These are phyloP conservation scores for Sanghuangporus weigelae DNA, from an alignment of 1,284 basidiomycete genomes.

Conservation along the genomic window DNA sequence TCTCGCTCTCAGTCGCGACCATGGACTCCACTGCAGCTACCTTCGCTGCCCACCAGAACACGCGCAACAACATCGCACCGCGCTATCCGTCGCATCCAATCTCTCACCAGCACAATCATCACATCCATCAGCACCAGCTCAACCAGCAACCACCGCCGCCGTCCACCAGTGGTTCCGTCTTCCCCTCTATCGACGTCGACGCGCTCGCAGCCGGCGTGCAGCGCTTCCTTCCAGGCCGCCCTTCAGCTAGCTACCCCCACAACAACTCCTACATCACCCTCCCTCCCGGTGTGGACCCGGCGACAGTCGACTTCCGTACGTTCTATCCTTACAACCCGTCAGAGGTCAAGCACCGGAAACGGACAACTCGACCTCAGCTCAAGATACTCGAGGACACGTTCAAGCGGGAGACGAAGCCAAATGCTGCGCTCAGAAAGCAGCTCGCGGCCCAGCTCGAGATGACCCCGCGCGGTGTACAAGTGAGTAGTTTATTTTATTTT, in stretches of 20 bases:
- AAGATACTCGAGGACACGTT: constrained; percentile 85
- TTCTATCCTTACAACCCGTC: constrained; percentile 83
- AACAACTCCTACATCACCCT: constrained; percentile 40
- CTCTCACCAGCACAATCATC: background rate
- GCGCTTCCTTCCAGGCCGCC: constrained; percentile 8
- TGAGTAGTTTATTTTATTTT: constrained; percentile 36
- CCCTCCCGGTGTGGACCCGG: constrained; percentile 54
- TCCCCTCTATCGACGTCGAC: constrained; percentile 13
- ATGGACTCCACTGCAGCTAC: constrained; percentile 3
- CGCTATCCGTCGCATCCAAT: background rate
- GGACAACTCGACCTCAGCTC: constrained; percentile 80
- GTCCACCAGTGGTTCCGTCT: background rate
- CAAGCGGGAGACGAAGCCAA: constrained; percentile 84
- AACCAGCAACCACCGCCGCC: background rate
- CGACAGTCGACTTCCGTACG: constrained; percentile 57
- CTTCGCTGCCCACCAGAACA: constrained; percentile 1
- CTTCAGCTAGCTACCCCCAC: constrained; percentile 1
- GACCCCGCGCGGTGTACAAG: constrained; percentile 90
- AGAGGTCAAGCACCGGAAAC: constrained; percentile 86
- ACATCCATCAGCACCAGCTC: constrained; percentile 10
- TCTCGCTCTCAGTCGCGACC: background rate
- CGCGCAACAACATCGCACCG: background rate
- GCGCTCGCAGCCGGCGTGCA: constrained; percentile 16
- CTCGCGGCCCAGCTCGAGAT: constrained; percentile 82
- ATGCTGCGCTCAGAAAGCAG: constrained; percentile 71